phyloP scores from a whole-genome alignment of 495 filamentous ascomycete species.

The Neurospora africana region DNA sequence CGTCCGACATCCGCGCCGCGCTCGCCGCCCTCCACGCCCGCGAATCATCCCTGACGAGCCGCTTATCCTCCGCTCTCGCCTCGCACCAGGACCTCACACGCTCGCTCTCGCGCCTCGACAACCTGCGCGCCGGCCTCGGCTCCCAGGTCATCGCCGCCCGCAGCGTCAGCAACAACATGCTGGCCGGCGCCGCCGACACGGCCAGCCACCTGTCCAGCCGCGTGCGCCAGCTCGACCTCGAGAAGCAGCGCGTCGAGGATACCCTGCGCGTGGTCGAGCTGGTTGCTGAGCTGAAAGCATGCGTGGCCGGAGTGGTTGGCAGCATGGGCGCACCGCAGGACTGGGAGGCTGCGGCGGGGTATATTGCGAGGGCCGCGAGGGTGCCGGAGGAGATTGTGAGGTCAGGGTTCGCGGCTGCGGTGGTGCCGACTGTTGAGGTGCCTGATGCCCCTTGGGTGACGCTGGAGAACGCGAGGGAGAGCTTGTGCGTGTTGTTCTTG shows the following conservation, averaged over 20 bases:
- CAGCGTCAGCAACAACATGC: constrained; percentile 75
- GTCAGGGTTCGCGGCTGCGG: constrained; percentile 81
- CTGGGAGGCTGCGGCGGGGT: constrained; percentile 92
- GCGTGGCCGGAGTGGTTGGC: constrained; percentile 86
- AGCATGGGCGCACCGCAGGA: constrained; percentile 97
- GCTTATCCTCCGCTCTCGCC: constrained; percentile 63
- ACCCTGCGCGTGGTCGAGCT: constrained; percentile 91
- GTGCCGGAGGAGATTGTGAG: constrained; percentile 70
- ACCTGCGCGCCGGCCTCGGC: constrained; percentile 78
- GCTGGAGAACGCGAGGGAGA: constrained; percentile 75
- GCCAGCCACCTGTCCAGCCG: constrained; percentile 78
- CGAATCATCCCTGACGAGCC: constrained; percentile 61
- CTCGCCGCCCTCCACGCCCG: constrained; percentile 63
- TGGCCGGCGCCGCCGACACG: constrained; percentile 71
- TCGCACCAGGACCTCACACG: constrained; percentile 76
- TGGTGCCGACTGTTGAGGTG: constrained; percentile 91
- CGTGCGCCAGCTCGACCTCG: constrained; percentile 75
- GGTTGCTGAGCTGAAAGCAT: constrained; percentile 90
- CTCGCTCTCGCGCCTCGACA: constrained; percentile 76
- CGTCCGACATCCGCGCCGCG: constrained; percentile 67
- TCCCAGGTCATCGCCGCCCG: constrained; percentile 79
- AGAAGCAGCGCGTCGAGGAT: constrained; percentile 80
- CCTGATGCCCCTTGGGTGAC: constrained; percentile 85
- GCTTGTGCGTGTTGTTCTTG: constrained; percentile 77
- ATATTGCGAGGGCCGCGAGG: constrained; percentile 69